Evolutionary conservation across 805 yeast species (phyloP), one percentile per base, ranked within the genome.

Genomic region (Candida coleopterorum): DNA sequence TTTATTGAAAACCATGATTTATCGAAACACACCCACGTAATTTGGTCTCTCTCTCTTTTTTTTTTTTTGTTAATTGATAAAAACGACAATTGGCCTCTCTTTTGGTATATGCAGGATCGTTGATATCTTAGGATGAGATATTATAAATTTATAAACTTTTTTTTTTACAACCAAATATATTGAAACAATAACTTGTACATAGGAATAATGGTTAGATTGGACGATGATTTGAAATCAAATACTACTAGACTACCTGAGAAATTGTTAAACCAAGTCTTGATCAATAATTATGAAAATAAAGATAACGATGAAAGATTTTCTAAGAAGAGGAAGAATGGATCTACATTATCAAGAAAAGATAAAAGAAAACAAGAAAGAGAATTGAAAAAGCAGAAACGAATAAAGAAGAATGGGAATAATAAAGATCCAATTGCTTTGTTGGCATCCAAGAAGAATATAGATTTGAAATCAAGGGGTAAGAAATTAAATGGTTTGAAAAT

Each of bases 161-260:
- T n/a, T n/a, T n/a, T n/a, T n/a, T n/a, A n/a, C n/a, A n/a, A n/a
- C n/a, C n/a, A n/a, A n/a, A n/a, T n/a, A n/a, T n/a, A n/a, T n/a
- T n/a, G n/a, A n/a, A n/a, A n/a, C n/a, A n/a, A 16, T 6, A 25
- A 14, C 28, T 25, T 25, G 28, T 25, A 25, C 4, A 25, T 25
- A 25, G 28, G 17, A 12, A 8, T 9, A 18, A 37, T 37, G 40
- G 40, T 29, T 18, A 35, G 34, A 25, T 17, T 32, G 3, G 37
- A 38, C 29, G 37, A 27, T 16, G 39, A 29, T 16, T 40, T 37
- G 15, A 35, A 36, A 7, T 35, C 34, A n/a, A 58, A 55, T 17
- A 72, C 66, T n/a, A 77, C 76, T 36, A 64, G 77, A 40, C 57
- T 78, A 16, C 84, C 84, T 2, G 80, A 79, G 2, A 47, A 56